Conservation (phyloP, 306 rosid species). For the Acacia crassicarpa region DNA sequence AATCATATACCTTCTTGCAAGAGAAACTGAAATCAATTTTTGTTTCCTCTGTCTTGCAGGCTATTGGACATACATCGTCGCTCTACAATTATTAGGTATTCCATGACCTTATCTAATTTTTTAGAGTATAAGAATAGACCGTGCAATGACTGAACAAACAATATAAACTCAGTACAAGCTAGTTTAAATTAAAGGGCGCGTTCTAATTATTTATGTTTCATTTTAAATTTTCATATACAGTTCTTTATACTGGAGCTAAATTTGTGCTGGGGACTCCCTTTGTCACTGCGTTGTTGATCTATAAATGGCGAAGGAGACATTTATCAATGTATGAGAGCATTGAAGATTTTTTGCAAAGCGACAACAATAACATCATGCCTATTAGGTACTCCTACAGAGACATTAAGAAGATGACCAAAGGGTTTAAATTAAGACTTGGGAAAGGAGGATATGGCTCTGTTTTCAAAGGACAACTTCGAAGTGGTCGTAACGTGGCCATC, state of each 20-base stretch:
- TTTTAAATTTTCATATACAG: background rate
- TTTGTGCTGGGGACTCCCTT: background rate
- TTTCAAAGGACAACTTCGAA: conserved; percentile 26
- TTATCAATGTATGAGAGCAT: background rate
- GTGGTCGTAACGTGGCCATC: conserved; percentile 22
- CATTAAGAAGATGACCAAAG: conserved; percentile 8
- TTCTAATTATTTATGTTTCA: background rate
- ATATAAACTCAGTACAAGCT: too few relatives aligned
- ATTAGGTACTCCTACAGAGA: conserved; percentile 24
- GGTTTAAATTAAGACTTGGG: conserved; percentile 14
- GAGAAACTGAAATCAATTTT: background rate
- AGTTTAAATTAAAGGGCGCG: background rate
- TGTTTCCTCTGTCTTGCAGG: background rate
- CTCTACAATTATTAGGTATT: too few relatives aligned
- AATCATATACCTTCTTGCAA: background rate
- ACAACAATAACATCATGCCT: background rate
- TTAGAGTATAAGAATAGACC: too few relatives aligned
- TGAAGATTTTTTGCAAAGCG: background rate
- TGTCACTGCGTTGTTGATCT: background rate
- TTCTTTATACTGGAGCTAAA: background rate
- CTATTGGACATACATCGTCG: too few relatives aligned
- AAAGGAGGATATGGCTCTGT: conserved; percentile 30
- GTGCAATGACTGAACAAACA: too few relatives aligned
- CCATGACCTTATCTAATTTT: too few relatives aligned
- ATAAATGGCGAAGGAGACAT: background rate